phyloP scores from a whole-genome alignment of 768 basidiomycete genomes.

The Vararia minispora region DNA sequence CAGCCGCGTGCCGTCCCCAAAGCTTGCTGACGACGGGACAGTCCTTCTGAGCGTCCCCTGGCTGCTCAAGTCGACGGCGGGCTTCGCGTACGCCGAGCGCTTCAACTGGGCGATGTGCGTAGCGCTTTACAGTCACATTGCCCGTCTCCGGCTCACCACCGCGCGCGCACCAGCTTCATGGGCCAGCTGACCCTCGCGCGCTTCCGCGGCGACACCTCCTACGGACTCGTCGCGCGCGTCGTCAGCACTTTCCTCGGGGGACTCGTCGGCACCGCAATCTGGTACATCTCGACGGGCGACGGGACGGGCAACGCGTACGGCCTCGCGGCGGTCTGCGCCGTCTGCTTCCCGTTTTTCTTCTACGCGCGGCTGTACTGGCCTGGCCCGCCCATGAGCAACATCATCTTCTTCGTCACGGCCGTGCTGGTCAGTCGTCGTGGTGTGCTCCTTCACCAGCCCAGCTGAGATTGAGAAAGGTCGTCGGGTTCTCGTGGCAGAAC shows the following conservation, averaged over 20 bases:
- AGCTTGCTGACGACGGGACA: constrained; percentile 14
- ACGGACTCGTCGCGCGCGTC: constrained; percentile 50
- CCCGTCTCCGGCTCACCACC: no score
- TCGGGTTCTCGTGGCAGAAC: constrained; percentile 69
- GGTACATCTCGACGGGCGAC: constrained; percentile 63
- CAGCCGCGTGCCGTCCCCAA: neutral
- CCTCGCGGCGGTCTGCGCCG: constrained; percentile 52
- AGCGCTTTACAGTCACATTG: neutral
- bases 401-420: constrained; percentile 56
- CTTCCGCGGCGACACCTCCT: constrained; percentile 67
- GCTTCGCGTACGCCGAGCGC: constrained; percentile 47
- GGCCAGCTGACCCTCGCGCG: constrained; percentile 61
- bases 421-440: constrained; percentile 33
- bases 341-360: constrained; percentile 65
- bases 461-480: no score
- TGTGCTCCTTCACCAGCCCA: neutral
- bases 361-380: constrained; percentile 68
- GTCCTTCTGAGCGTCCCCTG: constrained; percentile 50
- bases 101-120: constrained; percentile 64
- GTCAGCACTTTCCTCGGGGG: constrained; percentile 57
- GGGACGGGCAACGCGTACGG: constrained; percentile 57
- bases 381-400: constrained; percentile 57
- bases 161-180: constrained; percentile 45
- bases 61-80: constrained; percentile 42
- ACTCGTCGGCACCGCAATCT: constrained; percentile 50